phyloP scores from a whole-genome alignment of 306 rosid species.

The Corylus heterophylla region DNA sequence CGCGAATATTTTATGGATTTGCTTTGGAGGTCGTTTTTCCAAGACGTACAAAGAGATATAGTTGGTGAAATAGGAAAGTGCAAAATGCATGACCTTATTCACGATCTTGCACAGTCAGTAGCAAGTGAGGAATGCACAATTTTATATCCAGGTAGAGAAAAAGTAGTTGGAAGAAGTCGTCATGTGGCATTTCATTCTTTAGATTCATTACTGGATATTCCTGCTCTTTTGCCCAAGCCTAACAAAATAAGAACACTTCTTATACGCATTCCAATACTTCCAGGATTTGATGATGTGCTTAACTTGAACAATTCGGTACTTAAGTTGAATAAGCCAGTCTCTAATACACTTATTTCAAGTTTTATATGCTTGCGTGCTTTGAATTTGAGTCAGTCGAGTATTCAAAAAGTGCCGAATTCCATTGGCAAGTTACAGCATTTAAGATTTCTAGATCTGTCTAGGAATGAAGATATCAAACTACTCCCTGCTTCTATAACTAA shows the following conservation, averaged over 20 bases:
- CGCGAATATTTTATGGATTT: neutral
- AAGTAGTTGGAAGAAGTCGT: neutral
- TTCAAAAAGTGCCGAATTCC: neutral
- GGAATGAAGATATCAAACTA: neutral
- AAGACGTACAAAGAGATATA: neutral
- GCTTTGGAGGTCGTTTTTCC: conserved; percentile 7
- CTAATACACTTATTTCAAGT: too few species aligned
- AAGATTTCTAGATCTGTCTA: conserved; percentile 4
- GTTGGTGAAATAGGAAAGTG: neutral
- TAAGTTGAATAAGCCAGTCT: neutral
- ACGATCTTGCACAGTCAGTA: conserved; percentile 2
- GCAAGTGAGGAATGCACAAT: neutral
- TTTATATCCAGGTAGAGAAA: neutral
- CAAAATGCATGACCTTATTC: conserved; percentile 20
- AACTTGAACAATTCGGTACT: too few species aligned
- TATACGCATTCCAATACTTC: neutral
- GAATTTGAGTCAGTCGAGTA: neutral
- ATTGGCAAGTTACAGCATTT: conserved; percentile 1
- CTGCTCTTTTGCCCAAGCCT: neutral
- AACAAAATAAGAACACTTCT: conserved; percentile 4
- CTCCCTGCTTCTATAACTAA: neutral
- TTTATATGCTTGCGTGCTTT: neutral
- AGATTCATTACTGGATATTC: neutral
- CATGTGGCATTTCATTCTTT: conserved; percentile 9
- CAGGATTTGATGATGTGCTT: too few species aligned